Conservation (phyloP, 495 filamentous ascomycete species). For the Platismatia glauca region DNA sequence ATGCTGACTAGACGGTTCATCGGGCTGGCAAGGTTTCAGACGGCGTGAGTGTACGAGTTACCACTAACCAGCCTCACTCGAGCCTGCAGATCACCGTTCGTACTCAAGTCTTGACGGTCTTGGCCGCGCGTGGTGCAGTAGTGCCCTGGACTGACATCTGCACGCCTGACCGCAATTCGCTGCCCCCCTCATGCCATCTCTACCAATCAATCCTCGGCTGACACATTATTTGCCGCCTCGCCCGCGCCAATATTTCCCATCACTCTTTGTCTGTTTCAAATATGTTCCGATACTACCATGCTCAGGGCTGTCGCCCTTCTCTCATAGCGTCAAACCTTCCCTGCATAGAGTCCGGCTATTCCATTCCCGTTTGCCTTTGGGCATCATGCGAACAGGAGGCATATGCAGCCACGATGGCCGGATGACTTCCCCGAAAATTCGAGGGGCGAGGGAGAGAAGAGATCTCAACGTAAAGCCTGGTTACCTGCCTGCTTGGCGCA, state of each 20-base stretch:
- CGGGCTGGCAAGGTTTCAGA: slow-evolving; percentile 6
- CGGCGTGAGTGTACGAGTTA: background rate
- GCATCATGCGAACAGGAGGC: slow-evolving; percentile 8
- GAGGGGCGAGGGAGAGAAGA: background rate
- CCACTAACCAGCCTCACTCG: background rate
- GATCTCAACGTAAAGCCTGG: slow-evolving; percentile 6
- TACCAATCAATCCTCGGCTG: background rate
- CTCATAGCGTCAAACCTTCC: background rate
- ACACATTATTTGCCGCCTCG: slow-evolving; percentile 1
- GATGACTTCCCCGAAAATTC: background rate
- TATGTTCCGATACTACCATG: background rate
- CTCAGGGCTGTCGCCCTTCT: background rate
- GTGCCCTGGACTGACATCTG: background rate
- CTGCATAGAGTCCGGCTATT: background rate
- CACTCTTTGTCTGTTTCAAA: background rate
- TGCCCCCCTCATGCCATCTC: background rate
- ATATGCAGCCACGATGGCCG: slow-evolving; percentile 9
- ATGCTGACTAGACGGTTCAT: background rate
- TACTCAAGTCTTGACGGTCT: too few species aligned
- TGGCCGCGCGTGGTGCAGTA: too few species aligned
- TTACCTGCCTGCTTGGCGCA: slow-evolving; percentile 6
- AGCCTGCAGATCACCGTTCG: slow-evolving; percentile 10
- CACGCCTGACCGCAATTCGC: slow-evolving; percentile 16
- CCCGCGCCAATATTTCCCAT: background rate
- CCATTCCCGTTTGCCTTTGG: background rate